Evolutionary conservation across 192 early-diverging fungal species (phyloP), one percentile per base, ranked within the genome.

Genomic region (Rhizophlyctis rosea): DNA sequence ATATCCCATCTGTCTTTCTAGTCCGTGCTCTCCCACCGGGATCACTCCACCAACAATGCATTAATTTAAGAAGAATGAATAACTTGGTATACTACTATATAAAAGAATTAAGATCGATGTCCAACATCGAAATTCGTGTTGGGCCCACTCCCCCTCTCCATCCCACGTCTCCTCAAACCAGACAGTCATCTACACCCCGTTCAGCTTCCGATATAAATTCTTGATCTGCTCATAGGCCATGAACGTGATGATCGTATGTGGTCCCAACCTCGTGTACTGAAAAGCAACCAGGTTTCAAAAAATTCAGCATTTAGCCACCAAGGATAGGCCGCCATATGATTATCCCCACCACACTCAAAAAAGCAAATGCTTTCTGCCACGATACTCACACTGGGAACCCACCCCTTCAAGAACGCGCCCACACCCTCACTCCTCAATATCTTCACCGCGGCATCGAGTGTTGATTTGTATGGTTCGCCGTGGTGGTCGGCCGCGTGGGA

Each of bases 171-270:
- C n/a, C n/a, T n/a, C n/a, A n/a, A n/a, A n/a, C n/a, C n/a, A n/a
- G n/a, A n/a, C n/a, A n/a, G n/a, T n/a, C n/a, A n/a, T n/a, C n/a
- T n/a, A n/a, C n/a, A n/a, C n/a, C n/a, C n/a, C n/a, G n/a, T n/a
- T n/a, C n/a, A n/a, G n/a, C n/a, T 44, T 44, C 18, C 39, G 9
- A 23, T 52, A 62, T 3, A 54, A 3, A 34, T 9, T 29, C 52
- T 73, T 73, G 64, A 73, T 21, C 32, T 64, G 21, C 53, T 73
- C 71, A 16, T 70, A 48, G 9, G 34, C 47, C 34, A 73, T 44
- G 52, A 73, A 68, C 28, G 71, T 73, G 14, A 73, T 27, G 33
- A 73, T 61, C 3, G 71, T 73, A 31, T 73, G 71, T 11, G 71
- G 71, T 3, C 71, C 71, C 50, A 71, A 39, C 30, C 69, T 25